Base-by-base conservation (phyloP, 371 early-diverging fungal genomes). In the Haplosporangium sp. region DNA sequence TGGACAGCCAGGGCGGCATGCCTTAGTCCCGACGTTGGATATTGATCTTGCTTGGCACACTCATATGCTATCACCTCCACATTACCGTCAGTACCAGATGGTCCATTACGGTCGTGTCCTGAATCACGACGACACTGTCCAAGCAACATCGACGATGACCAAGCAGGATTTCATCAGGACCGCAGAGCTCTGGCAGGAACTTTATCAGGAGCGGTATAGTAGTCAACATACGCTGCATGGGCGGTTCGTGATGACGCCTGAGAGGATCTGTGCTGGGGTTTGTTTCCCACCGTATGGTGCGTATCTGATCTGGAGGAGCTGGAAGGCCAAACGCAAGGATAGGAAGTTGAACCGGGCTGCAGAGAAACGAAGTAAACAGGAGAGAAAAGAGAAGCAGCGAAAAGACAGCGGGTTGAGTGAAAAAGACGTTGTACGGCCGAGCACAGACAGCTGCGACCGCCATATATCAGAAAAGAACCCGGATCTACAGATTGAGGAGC, bases 41-140 rank as follows among this genome's bases (percentile, higher is more conserved):
- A 83, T 85, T 51, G 75, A 80, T 16, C 51, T 74, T 5, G 83
- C 82, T 1, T 83, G 85, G 85, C 85, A 85, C 53, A 82, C 83
- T 6, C 85, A 85, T 48, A 85, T 85, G 85, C 74, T 85, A n/a
- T 66, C 71, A 7, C 82, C 83, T 7, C 45, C 48, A 0, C 45
- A 61, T 14, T 85, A 85, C 46, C 76, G 83, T 1, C 73, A 74
- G 8, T 83, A 74, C 52, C 80, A 81, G 11, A 57, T 82, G 18
- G 43, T 54, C 5, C 69, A 73, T 43, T 68, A 77, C 41, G 64
- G 74, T 0, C 73, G 75, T 0, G 82, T 82, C 36, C 43, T 85
- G 41, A 85, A 83, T 56, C 85, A 85, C n/a, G 85, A 85, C 46
- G 85, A 85, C 41, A 82, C 82, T 0, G 81, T 85, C 18, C 75